Conservation (phyloP, 352 stramenopile species). For the Globisporangium paroecandrum region DNA sequence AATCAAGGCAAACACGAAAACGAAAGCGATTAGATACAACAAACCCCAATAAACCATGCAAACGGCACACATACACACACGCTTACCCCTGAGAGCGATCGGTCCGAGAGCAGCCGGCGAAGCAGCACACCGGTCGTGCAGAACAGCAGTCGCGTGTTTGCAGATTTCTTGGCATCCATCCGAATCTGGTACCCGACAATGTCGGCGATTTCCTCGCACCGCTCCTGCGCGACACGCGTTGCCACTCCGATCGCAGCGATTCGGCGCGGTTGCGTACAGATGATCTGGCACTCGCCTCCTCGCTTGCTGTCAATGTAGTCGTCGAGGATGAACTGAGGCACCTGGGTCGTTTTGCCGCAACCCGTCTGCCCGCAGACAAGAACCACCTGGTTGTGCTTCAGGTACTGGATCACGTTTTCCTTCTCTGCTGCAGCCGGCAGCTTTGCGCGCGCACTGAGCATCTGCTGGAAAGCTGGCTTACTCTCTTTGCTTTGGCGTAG, state of each 20-base stretch:
- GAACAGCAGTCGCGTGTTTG: conserved; percentile 91
- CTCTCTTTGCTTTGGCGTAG: conserved; percentile 37
- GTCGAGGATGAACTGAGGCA: conserved; percentile 97
- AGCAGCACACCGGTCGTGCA: conserved; percentile 96
- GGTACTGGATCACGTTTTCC: conserved; percentile 46
- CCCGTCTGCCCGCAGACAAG: conserved; percentile 95
- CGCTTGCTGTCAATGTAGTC: conserved; percentile 81
- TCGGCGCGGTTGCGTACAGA: conserved; percentile 94
- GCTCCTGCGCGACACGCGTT: conserved; percentile 93
- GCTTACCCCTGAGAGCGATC: conserved; percentile 71
- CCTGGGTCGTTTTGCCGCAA: conserved; percentile 95
- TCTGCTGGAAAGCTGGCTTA: conserved; percentile 49
- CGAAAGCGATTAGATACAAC: neutral
- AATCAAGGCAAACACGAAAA: neutral
- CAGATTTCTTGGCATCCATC: conserved; percentile 89
- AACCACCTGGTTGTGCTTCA: conserved; percentile 84
- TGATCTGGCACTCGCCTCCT: conserved; percentile 91
- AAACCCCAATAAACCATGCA: neutral
- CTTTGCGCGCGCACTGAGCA: conserved; percentile 45
- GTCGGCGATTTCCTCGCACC: conserved; percentile 84
- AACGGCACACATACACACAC: neutral
- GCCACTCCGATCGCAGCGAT: conserved; percentile 97
- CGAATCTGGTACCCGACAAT: conserved; percentile 95
- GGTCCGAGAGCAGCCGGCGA: conserved; percentile 90
- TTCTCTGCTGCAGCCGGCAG: conserved; percentile 65